Evolutionary conservation across 768 basidiomycete species (phyloP), one percentile per base, ranked within the genome.

Genomic region (Neoboletus brunneissimus): DNA sequence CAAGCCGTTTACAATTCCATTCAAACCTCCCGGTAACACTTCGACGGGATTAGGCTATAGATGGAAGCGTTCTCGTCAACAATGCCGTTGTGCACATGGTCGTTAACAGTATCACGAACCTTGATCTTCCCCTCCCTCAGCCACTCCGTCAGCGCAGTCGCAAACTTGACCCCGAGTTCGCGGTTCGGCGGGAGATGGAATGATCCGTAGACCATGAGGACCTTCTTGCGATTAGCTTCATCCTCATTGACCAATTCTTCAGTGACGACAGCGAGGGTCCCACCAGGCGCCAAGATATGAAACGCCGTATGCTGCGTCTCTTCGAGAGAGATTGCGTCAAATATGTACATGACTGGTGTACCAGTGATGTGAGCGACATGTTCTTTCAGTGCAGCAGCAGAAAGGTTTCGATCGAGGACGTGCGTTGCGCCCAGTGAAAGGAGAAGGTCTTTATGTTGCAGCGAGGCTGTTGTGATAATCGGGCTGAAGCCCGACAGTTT

Each of bases 391-490:
- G 38, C 31, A 25, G 27, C 23, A 1, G 56, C 53, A 3, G 64
- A 2, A 8, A 71, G 61, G 31, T 60, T 53, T 16, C 68, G 64
- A 61, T 71, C 72, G 35, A 77, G 52, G 34, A 77, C 65, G 56
- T 72, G 64, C 1, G 75, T 76, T 22, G 76, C 74, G 20, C 76
- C 77, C 10, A 74, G 52, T 2, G 68, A 66, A 25, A 62, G 55
- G 27, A 77, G 64, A 10, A 64, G 59, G 5, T 54, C 65, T 7
- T 57, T 53, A 40, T 77, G 69, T 42, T 69, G 58, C 20, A 64
- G 45, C 18, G 77, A 76, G 0, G 77, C 67, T 0, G 77, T 77
- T n/a, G 74, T 66, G 48, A 76, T 69, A 49, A 76, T 73, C 10
- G 70, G 70, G 2, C 58, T 65, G 55, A 74, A 74, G 12, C 65